phyloP scores from a whole-genome alignment of 805 yeast genomes.

The Candida succiphila region DNA sequence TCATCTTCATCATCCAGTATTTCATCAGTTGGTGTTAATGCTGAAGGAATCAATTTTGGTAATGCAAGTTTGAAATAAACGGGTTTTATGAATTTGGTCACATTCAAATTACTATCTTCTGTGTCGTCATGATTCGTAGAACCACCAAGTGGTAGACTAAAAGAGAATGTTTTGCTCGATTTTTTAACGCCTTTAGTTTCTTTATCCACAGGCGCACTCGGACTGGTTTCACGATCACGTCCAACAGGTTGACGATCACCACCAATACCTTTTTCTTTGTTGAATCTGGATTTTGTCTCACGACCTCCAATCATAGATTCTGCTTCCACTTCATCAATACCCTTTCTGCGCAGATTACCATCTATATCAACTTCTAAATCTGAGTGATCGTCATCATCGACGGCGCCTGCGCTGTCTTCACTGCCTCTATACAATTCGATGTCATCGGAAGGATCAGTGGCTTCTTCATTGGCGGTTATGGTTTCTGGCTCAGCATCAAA shows the following conservation, averaged over 20 bases:
- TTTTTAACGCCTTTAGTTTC: background rate
- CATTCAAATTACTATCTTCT: no score
- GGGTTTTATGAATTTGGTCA: no score
- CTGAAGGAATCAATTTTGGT: background rate
- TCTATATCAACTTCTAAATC: background rate
- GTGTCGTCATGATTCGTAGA: no score
- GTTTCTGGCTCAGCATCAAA: no score
- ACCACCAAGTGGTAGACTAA: constrained; percentile 54
- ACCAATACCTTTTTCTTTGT: constrained; percentile 2
- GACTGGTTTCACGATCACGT: constrained; percentile 1
- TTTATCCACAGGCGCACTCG: background rate
- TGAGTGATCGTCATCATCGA: background rate
- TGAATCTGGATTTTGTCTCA: background rate
- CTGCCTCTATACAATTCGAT: constrained; percentile 1
- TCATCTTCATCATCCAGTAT: constrained; percentile 17
- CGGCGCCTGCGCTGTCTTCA: constrained; percentile 1
- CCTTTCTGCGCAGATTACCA: constrained; percentile 2
- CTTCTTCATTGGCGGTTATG: background rate
- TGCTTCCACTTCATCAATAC: background rate
- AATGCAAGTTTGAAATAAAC: no score
- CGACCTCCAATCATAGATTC: background rate
- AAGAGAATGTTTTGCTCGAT: constrained; percentile 31
- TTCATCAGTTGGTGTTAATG: background rate
- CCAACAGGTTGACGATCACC: constrained; percentile 11
- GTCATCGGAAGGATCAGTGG: background rate